Evolutionary conservation across 1,284 basidiomycete species (phyloP).

Genomic region (Ganoderma sp.): DNA sequence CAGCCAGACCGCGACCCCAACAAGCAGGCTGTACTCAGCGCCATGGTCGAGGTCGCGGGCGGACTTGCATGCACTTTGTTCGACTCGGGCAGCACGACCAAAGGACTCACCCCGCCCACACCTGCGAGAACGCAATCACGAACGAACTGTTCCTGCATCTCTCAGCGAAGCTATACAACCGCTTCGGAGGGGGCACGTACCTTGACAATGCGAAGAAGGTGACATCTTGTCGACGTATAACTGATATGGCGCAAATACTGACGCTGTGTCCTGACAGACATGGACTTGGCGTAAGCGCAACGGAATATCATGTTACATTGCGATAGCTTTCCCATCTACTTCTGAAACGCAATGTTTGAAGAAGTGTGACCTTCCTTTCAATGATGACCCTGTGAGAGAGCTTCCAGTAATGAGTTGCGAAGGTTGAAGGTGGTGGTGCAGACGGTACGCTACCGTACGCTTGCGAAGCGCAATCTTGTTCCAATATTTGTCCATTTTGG

Average conservation of each 20-base stretch:
- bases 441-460: background rate
- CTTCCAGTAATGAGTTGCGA: background rate
- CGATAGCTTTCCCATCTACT: too few relatives aligned
- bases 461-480: background rate
- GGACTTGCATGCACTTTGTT: too few relatives aligned
- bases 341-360: background rate
- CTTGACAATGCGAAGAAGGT: conserved; percentile 55
- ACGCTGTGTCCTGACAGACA: conserved; percentile 36
- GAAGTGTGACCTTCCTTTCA: background rate
- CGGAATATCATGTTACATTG: too few relatives aligned
- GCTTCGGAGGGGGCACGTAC: conserved; percentile 46
- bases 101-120: too few relatives aligned
- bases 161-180: conserved; percentile 44
- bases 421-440: background rate
- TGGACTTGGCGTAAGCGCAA: conserved; percentile 53
- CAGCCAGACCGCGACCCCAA: too few relatives aligned
- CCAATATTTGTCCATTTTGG: background rate
- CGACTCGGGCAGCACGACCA: too few relatives aligned
- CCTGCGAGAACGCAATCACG: too few relatives aligned
- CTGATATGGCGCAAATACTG: background rate
- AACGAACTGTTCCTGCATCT: too few relatives aligned
- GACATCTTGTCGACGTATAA: background rate
- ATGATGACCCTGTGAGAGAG: too few relatives aligned
- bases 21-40: too few relatives aligned
- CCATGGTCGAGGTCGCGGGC: too few relatives aligned